Conservation (phyloP, 352 stramenopile genomes). For the Phytophthora podocarpi region DNA sequence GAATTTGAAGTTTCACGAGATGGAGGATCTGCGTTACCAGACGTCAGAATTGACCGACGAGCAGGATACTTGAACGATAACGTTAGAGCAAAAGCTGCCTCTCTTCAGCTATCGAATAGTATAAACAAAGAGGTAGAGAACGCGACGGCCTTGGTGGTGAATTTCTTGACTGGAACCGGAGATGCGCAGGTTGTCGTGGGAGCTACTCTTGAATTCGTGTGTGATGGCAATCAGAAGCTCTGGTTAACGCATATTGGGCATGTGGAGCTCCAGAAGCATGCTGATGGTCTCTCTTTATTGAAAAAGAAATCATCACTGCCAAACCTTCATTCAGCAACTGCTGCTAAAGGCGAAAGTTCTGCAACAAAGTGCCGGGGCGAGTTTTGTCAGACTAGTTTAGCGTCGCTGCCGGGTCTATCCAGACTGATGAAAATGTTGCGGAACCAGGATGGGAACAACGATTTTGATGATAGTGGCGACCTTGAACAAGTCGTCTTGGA, state of each 20-base stretch:
- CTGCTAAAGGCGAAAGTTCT: not conserved
- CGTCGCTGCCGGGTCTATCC: slow-evolving; percentile 44
- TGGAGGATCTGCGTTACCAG: slow-evolving; percentile 12
- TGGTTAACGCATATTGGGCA: slow-evolving; percentile 49
- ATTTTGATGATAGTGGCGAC: slow-evolving; percentile 10
- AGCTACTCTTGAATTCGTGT: slow-evolving; percentile 43
- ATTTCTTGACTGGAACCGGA: slow-evolving; percentile 26
- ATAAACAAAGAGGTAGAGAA: slow-evolving; percentile 38
- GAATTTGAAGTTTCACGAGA: slow-evolving; percentile 13
- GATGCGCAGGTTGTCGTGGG: slow-evolving; percentile 21
- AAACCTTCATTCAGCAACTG: slow-evolving; percentile 30
- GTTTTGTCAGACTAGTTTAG: slow-evolving; percentile 54
- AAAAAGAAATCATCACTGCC: slow-evolving; percentile 51
- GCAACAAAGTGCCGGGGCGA: slow-evolving; percentile 63
- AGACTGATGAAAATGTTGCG: slow-evolving; percentile 5
- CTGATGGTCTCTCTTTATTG: not conserved
- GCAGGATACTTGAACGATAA: slow-evolving; percentile 18
- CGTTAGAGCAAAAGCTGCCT: not conserved
- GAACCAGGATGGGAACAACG: slow-evolving; percentile 14
- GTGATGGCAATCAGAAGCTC: slow-evolving; percentile 33
- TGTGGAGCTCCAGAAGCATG: slow-evolving; percentile 12
- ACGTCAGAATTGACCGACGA: slow-evolving; percentile 23
- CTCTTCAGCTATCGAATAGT: slow-evolving; percentile 7
- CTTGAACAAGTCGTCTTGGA: slow-evolving; percentile 20
- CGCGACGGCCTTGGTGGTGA: slow-evolving; percentile 24